Evolutionary conservation across 352 stramenopile genomes (phyloP).

Genomic region (Lagenidium giganteum): DNA sequence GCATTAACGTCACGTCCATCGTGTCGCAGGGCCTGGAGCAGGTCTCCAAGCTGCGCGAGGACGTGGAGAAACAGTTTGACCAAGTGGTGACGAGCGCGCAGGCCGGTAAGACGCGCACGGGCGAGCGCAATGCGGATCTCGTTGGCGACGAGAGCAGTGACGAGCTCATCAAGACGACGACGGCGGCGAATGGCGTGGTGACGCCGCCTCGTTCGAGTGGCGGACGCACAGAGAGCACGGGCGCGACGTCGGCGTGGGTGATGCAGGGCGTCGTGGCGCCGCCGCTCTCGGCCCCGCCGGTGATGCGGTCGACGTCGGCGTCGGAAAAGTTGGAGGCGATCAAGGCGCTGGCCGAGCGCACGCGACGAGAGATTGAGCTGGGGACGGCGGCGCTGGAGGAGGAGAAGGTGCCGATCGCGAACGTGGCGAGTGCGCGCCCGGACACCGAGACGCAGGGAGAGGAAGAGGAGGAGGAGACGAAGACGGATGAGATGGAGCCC

Average conservation of each 20-base stretch:
- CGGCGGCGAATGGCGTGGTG: conserved; percentile 10
- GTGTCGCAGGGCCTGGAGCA: conserved; percentile 82
- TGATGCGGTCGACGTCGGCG: conserved; percentile 5
- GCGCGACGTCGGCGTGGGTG: no score
- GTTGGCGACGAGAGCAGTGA: background rate
- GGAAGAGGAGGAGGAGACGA: background rate
- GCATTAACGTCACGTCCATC: conserved; percentile 79
- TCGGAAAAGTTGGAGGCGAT: conserved; percentile 7
- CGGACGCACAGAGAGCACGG: no score
- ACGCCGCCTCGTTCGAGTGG: no score
- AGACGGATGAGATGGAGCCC: no score
- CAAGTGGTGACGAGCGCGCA: conserved; percentile 46
- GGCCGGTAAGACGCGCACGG: conserved; percentile 4
- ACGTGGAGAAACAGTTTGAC: conserved; percentile 87
- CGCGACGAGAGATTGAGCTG: background rate
- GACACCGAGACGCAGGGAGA: conserved; percentile 1
- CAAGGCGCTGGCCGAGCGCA: background rate
- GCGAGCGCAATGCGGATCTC: no score
- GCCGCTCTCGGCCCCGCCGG: conserved; percentile 1
- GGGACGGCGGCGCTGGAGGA: background rate
- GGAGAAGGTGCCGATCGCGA: background rate
- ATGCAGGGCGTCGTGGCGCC: background rate
- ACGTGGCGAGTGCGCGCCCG: background rate
- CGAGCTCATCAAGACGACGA: conserved; percentile 4
- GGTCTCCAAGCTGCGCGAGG: conserved; percentile 75